A percentile compares a stretch with the other conserved stretches of the same genome.
These are phyloP conservation scores for Podila horticola DNA, from an alignment of 192 early-diverging fungal genomes.

Conservation along the genomic window DNA sequence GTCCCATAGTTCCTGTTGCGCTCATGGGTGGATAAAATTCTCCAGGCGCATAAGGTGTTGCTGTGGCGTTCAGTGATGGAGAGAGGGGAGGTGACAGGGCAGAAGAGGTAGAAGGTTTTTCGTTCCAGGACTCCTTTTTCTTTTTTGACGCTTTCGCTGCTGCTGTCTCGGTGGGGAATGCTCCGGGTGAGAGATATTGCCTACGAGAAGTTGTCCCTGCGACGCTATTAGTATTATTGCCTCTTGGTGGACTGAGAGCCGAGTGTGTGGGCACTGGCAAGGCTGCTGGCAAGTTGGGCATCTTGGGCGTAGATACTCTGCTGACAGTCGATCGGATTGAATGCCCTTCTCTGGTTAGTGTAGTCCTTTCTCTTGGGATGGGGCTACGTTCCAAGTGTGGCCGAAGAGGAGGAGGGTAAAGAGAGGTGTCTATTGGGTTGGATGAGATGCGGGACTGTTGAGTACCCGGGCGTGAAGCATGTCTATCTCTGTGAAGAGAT, in stretches of 20 bases:
- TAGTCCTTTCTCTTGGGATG: too few species aligned
- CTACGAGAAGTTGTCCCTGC: background rate
- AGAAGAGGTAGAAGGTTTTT: background rate
- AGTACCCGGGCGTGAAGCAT: too few species aligned
- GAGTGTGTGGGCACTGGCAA: background rate
- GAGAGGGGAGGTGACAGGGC: constrained; percentile 27
- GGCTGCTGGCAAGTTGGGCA: background rate
- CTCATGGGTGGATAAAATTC: constrained; percentile 37
- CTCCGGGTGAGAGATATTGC: constrained; percentile 4
- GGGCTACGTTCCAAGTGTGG: too few species aligned
- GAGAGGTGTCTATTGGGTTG: too few species aligned
- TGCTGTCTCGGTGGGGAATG: constrained; percentile 8
- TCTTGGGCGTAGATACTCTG: background rate
- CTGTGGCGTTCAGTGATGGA: constrained; percentile 28
- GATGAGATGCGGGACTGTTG: too few species aligned
- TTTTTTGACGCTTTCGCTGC: background rate
- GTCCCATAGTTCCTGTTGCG: constrained; percentile 2
- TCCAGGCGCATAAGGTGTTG: constrained; percentile 35
- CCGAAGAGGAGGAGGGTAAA: too few species aligned
- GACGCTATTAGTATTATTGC: background rate
- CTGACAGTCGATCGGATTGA: too few species aligned
- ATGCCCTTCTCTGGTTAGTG: too few species aligned
- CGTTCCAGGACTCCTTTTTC: background rate
- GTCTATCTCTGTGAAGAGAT: too few species aligned
- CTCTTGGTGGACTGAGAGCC: background rate